Evolutionary conservation across 129 eudicot genomes (phyloP).

Genomic region (Flaveria trinervia): DNA sequence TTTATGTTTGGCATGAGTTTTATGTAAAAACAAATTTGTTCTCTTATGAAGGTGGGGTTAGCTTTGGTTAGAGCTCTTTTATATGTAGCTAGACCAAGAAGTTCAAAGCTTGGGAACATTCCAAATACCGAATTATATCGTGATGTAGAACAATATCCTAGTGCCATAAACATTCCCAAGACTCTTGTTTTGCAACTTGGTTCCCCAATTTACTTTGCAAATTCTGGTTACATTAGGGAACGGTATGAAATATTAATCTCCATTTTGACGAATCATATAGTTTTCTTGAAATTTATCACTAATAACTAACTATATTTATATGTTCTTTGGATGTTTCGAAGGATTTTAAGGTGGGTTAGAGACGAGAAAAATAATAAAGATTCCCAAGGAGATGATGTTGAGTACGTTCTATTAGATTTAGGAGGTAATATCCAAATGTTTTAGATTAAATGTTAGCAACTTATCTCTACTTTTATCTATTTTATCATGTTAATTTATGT

Average conservation of each 20-base stretch:
- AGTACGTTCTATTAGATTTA: slow-evolving; percentile 65
- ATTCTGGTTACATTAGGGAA: slow-evolving; percentile 63
- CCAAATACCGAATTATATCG: slow-evolving; percentile 59
- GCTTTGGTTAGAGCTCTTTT: slow-evolving; percentile 66
- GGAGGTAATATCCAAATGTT: slow-evolving; percentile 59
- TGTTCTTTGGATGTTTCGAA: slow-evolving; percentile 16
- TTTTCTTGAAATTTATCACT: background rate
- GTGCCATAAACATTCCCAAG: slow-evolving; percentile 45
- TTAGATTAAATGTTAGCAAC: background rate
- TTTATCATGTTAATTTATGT: slow-evolving; percentile 8
- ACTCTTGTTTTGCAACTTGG: slow-evolving; percentile 72
- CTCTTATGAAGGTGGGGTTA: slow-evolving; percentile 55
- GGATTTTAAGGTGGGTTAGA: slow-evolving; percentile 80
- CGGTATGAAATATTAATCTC: slow-evolving; percentile 45
- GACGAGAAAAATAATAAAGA: slow-evolving; percentile 55
- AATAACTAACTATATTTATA: background rate
- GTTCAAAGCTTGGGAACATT: slow-evolving; percentile 70
- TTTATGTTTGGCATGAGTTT: background rate
- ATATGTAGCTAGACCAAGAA: slow-evolving; percentile 77
- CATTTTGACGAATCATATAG: slow-evolving; percentile 7
- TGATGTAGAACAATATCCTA: slow-evolving; percentile 81
- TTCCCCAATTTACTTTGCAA: slow-evolving; percentile 83
- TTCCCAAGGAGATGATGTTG: slow-evolving; percentile 43
- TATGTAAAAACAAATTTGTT: background rate
- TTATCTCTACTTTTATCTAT: background rate